These are phyloP conservation scores for Ogataea zsoltii DNA, from an alignment of 805 yeast genomes.

Conservation along the genomic window DNA sequence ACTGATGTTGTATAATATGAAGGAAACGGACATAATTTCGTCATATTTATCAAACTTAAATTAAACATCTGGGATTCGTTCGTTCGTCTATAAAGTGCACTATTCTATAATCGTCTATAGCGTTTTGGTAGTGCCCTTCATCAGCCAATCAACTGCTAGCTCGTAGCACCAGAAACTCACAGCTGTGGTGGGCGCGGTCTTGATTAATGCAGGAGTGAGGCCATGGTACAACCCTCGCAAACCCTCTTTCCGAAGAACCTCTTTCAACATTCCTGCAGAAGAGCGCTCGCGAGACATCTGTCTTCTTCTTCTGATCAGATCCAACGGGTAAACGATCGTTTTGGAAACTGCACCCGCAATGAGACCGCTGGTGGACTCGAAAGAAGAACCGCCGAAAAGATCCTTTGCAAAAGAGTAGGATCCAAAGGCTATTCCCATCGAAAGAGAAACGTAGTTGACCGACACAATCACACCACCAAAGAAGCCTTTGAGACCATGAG, in stretches of 20 bases:
- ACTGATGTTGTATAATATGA: no score
- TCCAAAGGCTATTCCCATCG: slow-evolving; percentile 76
- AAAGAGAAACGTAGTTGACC: slow-evolving; percentile 62
- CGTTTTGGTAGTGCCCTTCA: slow-evolving; percentile 8
- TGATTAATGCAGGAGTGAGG: slow-evolving; percentile 63
- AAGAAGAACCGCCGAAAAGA: slow-evolving; percentile 34
- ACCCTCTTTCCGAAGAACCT: slow-evolving; percentile 60
- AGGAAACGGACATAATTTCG: no score
- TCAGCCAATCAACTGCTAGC: slow-evolving; percentile 27
- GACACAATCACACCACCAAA: slow-evolving; percentile 53
- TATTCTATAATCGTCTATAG: not conserved
- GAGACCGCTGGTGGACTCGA: slow-evolving; percentile 65
- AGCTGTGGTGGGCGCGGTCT: slow-evolving; percentile 75
- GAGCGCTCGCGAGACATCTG: slow-evolving; percentile 50
- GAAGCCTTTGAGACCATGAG: slow-evolving; percentile 46
- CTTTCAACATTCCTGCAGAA: slow-evolving; percentile 28
- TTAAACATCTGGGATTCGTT: no score
- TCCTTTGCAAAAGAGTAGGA: slow-evolving; percentile 56
- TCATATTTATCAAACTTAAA: no score
- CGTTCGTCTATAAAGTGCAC: not conserved
- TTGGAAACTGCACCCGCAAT: slow-evolving; percentile 78
- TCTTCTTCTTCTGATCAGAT: slow-evolving; percentile 73
- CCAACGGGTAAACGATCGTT: slow-evolving; percentile 78
- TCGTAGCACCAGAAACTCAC: slow-evolving; percentile 37
- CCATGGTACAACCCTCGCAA: slow-evolving; percentile 73